Evolutionary conservation across 129 eudicot species (phyloP).

Genomic region (Escallonia herrerae): DNA sequence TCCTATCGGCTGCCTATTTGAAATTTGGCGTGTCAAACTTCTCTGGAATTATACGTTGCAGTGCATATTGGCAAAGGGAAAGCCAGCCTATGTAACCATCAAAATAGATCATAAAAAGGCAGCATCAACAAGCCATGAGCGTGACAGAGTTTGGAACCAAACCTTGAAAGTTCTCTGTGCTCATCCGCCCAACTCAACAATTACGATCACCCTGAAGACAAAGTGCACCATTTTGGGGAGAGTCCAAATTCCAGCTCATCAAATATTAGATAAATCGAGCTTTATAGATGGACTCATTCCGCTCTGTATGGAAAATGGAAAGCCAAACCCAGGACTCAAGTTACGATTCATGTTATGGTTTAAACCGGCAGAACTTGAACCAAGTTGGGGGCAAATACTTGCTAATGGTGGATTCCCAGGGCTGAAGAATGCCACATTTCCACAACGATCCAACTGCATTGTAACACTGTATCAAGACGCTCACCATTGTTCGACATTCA

Average conservation of each 20-base stretch:
- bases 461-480: conserved; percentile 81
- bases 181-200: conserved; percentile 49
- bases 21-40: too few species aligned
- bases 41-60: conserved; percentile 32
- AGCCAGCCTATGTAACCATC: conserved; percentile 74
- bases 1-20: too few species aligned
- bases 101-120: conserved; percentile 52
- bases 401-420: conserved; percentile 53
- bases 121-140: conserved; percentile 69
- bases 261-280: conserved; percentile 47
- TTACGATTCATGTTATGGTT: conserved; percentile 73
- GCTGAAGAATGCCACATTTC: conserved; percentile 61
- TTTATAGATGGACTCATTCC: conserved; percentile 76
- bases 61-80: conserved; percentile 56
- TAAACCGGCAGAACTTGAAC: conserved; percentile 69
- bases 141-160: conserved; percentile 79
- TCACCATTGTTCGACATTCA: conserved; percentile 59
- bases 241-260: conserved; percentile 40
- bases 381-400: conserved; percentile 45
- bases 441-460: conserved; percentile 54
- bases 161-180: conserved; percentile 85
- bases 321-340: conserved; percentile 39
- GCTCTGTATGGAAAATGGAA: conserved; percentile 46
- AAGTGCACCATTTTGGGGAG: conserved; percentile 59
- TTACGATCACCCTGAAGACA: conserved; percentile 67